Evolutionary conservation across 2,329 filamentous ascomycete genomes (phyloP).

Genomic region (Exophiala sp.): DNA sequence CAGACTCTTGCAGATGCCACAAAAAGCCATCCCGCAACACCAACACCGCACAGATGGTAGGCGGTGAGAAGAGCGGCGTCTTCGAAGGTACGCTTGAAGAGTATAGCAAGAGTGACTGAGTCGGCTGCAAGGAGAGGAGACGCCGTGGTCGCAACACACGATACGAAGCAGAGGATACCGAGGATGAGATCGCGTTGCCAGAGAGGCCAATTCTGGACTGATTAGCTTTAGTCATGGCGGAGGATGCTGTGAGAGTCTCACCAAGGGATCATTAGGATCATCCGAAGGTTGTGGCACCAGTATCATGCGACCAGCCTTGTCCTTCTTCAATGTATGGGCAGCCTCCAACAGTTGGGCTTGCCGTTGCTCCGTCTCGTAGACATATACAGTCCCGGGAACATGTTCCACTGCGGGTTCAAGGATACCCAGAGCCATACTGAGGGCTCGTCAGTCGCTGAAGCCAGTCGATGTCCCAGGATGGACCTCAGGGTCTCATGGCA

Average conservation of each 20-base stretch:
- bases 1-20: constrained; percentile 83
- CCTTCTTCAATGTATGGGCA: constrained; percentile 60
- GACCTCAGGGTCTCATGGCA: not conserved
- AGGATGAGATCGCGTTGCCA: constrained; percentile 80
- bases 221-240: constrained; percentile 15
- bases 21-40: constrained; percentile 73
- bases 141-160: constrained; percentile 76
- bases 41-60: constrained; percentile 78
- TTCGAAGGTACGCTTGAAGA: constrained; percentile 63
- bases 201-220: constrained; percentile 67
- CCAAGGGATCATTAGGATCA: constrained; percentile 81
- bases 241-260: constrained; percentile 34
- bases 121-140: constrained; percentile 84
- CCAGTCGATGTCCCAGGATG: not conserved
- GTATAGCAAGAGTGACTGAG: constrained; percentile 67
- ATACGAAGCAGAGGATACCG: constrained; percentile 67
- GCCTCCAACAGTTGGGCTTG: constrained; percentile 20
- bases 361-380: constrained; percentile 25
- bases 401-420: constrained; percentile 25
- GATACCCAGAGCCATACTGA: constrained; percentile 26
- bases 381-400: constrained; percentile 29
- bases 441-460: not conserved
- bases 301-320: constrained; percentile 66
- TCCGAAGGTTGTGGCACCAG: constrained; percentile 86
- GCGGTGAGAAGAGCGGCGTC: constrained; percentile 75